Conservation (phyloP, 345 rosid genomes). For the Dipteronia dyeriana region DNA sequence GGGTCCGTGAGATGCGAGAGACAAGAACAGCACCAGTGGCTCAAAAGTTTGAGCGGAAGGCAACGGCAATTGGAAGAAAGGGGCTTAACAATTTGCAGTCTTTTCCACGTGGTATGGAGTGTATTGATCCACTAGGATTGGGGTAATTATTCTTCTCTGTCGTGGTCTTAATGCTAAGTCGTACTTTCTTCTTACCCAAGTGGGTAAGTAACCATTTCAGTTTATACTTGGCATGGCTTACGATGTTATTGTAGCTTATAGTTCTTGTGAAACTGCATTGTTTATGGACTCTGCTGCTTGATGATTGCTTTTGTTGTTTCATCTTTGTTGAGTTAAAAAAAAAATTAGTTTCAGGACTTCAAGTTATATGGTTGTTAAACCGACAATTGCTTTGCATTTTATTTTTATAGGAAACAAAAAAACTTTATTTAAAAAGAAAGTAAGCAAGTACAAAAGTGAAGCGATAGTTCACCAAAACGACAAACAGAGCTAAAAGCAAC, state of each 20-base stretch:
- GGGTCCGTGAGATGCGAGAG: conserved; percentile 97
- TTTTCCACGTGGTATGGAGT: conserved; percentile 94
- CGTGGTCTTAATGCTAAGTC: not conserved
- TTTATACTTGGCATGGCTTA: conserved; percentile 1
- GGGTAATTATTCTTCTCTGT: conserved; percentile 56
- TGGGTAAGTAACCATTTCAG: not conserved
- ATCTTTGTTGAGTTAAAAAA: not conserved
- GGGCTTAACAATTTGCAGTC: conserved; percentile 73
- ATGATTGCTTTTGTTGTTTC: not conserved
- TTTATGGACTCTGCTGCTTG: not conserved
- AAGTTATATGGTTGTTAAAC: conserved; percentile 15
- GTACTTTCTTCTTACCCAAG: not conserved
- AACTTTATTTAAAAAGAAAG: not conserved
- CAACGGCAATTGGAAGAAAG: conserved; percentile 43
- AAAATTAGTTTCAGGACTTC: not conserved
- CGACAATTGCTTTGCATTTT: conserved; percentile 1
- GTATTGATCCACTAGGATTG: conserved; percentile 87
- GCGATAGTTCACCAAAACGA: not conserved
- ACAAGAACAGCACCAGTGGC: conserved; percentile 78
- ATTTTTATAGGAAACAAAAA: not conserved
- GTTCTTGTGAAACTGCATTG: not conserved
- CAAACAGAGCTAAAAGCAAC: not conserved
- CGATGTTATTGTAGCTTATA: not conserved
- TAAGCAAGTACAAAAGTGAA: not conserved
- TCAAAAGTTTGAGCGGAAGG: conserved; percentile 66